phyloP scores from a whole-genome alignment of 768 basidiomycete species.

The Suillus plorans region DNA sequence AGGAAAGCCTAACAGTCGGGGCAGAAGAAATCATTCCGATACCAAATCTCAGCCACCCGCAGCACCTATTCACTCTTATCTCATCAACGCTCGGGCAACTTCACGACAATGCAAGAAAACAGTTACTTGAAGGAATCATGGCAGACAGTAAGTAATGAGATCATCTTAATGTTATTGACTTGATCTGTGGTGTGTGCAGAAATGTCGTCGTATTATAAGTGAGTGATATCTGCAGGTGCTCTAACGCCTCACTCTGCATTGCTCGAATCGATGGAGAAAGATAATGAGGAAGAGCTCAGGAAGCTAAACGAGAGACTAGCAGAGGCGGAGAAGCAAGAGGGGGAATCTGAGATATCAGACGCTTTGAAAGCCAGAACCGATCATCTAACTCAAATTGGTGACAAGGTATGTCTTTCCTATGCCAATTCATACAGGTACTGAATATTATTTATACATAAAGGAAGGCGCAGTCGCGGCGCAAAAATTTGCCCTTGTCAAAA shows the following conservation, averaged over 20 bases:
- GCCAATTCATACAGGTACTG: background rate
- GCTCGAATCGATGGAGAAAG: slow-evolving; percentile 40
- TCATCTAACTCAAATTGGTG: slow-evolving; percentile 86
- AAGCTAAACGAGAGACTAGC: slow-evolving; percentile 74
- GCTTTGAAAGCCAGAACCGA: slow-evolving; percentile 55
- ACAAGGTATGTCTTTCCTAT: slow-evolving; percentile 46
- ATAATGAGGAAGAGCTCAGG: slow-evolving; percentile 71
- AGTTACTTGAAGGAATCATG: slow-evolving; percentile 72
- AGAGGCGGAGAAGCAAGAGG: slow-evolving; percentile 88
- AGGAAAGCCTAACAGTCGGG: too few species aligned
- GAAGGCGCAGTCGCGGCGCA: slow-evolving; percentile 79
- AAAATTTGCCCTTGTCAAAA: slow-evolving; percentile 84
- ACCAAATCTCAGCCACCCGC: slow-evolving; percentile 81
- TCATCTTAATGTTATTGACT: background rate
- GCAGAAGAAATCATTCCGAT: slow-evolving; percentile 85
- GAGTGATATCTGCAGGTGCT: slow-evolving; percentile 53
- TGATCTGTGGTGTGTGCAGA: slow-evolving; percentile 43
- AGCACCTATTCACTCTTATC: slow-evolving; percentile 71
- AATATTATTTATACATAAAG: slow-evolving; percentile 36
- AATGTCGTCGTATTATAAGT: slow-evolving; percentile 83
- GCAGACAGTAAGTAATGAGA: slow-evolving; percentile 63
- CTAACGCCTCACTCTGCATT: slow-evolving; percentile 40
- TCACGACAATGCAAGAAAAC: slow-evolving; percentile 63
- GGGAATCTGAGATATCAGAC: slow-evolving; percentile 92
- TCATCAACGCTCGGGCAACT: slow-evolving; percentile 58